Evolutionary conservation across 768 basidiomycete genomes (phyloP).

Genomic region (Boletus eberwhitei): DNA sequence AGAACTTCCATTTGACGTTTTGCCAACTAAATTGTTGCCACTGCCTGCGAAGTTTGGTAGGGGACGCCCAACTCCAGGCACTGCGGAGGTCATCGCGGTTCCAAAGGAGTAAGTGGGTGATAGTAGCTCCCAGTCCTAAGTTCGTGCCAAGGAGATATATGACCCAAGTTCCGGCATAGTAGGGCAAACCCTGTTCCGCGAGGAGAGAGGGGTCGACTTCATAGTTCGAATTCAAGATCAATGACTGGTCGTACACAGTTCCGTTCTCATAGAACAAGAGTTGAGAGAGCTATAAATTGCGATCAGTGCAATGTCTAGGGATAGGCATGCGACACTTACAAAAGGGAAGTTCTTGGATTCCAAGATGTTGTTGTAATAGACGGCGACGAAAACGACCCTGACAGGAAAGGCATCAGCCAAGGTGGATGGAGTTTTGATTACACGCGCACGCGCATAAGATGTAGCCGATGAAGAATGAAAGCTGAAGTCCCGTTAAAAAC

Average conservation of each 20-base stretch:
- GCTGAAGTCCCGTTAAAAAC: slow-evolving; percentile 9
- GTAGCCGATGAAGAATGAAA: slow-evolving; percentile 49
- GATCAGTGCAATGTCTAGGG: background rate
- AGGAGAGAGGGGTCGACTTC: slow-evolving; percentile 49
- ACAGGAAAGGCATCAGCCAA: slow-evolving; percentile 7
- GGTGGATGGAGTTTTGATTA: background rate
- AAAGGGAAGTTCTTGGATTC: slow-evolving; percentile 59
- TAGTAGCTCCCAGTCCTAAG: slow-evolving; percentile 42
- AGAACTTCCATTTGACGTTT: slow-evolving; percentile 40
- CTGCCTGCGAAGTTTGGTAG: slow-evolving; percentile 24
- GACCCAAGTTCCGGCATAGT: slow-evolving; percentile 28
- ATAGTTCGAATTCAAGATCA: slow-evolving; percentile 52
- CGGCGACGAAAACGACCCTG: slow-evolving; percentile 32
- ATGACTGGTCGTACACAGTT: slow-evolving; percentile 47
- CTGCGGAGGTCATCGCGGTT: slow-evolving; percentile 46
- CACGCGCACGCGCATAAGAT: slow-evolving; percentile 47
- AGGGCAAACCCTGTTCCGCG: slow-evolving; percentile 37
- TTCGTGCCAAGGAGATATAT: slow-evolving; percentile 18
- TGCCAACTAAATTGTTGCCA: slow-evolving; percentile 25
- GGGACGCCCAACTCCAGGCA: slow-evolving; percentile 46
- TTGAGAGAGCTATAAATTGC: slow-evolving; percentile 40
- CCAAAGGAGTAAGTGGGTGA: slow-evolving; percentile 53
- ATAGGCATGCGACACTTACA: slow-evolving; percentile 33
- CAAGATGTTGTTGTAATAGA: slow-evolving; percentile 53
- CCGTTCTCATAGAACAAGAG: slow-evolving; percentile 51